Evolutionary conservation across 345 rosid species (phyloP), one percentile per base, ranked within the genome.

Genomic region (Kernera saxatilis): DNA sequence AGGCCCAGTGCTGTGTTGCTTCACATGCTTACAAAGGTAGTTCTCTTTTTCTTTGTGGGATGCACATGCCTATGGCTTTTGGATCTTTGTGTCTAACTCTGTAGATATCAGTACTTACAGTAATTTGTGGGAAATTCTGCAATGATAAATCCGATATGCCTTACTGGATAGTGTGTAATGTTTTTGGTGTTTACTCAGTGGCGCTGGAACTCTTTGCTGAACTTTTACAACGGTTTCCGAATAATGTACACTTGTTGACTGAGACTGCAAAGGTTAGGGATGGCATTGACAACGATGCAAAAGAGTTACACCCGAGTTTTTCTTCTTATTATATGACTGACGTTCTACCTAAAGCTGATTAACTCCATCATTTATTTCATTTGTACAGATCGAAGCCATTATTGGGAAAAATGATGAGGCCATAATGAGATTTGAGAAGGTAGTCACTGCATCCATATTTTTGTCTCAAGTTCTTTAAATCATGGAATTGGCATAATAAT

Each of bases 21-120:
- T 82, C 96, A 64, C 93, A 94, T 84, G 93, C 91, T 72, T 94
- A 91, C 77, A 91, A 82, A 86, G 99, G 99, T 94, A 82, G 68
- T 5, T 39, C 26, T 66, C 44, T 53, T 70, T 48, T 17, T 51
- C 46, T 75, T 45, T 62, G 13, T 37, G 22, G 59, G 6, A 35
- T 37, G 52, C 23, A 12, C 53, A 53, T 75, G 44, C 37, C 35
- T 51, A 2, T 52, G 1, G 12, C 56, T 52, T 68, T 7, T 32
- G 15, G 18, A 60, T 43, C 48, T 17, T 41, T 51, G 22, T 49
- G 29, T 39, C 43, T 46, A 14, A 18, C 25, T 13, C 25, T 59
- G n/a, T 33, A 52, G 57, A 53, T 61, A 44, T 56, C 3, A 33
- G n/a, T 44, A 44, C 14, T 32, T 32, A 44, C 35, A 45, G 26